A percentile compares a stretch with the other conserved stretches of the same genome.
Conservation (phyloP, 176 grass and related monocot genomes). For the Aegilops longissima region DNA sequence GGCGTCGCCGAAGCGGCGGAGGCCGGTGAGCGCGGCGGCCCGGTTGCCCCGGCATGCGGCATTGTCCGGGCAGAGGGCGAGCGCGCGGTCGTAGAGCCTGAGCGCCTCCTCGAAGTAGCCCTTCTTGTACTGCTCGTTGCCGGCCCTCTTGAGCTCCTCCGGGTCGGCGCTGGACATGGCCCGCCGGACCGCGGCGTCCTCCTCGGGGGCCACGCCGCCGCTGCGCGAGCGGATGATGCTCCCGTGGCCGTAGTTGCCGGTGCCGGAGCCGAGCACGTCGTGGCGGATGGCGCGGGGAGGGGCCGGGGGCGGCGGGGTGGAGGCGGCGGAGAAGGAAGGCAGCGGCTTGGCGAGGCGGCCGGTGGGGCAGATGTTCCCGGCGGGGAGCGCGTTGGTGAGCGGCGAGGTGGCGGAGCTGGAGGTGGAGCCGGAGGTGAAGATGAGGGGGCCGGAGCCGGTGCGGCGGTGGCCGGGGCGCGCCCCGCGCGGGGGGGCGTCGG, state of each 20-base stretch:
- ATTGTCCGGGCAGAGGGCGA: slow-evolving; percentile 80
- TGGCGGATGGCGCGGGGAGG: slow-evolving; percentile 39
- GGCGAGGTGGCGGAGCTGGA: slow-evolving; percentile 76
- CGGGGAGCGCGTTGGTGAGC: slow-evolving; percentile 60
- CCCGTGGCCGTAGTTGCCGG: slow-evolving; percentile 86
- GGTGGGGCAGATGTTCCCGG: slow-evolving; percentile 89
- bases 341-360: slow-evolving; percentile 67
- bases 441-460: slow-evolving; percentile 79
- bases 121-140: slow-evolving; percentile 88
- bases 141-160: slow-evolving; percentile 84
- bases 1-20: slow-evolving; percentile 68
- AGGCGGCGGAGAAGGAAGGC: slow-evolving; percentile 22
- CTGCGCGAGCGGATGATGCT: slow-evolving; percentile 76
- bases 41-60: slow-evolving; percentile 79
- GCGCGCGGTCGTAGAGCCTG: slow-evolving; percentile 77
- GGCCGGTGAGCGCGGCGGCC: slow-evolving; percentile 80
- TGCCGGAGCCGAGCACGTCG: slow-evolving; percentile 88
- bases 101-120: slow-evolving; percentile 76
- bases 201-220: slow-evolving; percentile 26
- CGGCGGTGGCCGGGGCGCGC: slow-evolving; percentile 59
- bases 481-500: slow-evolving; percentile 5
- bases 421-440: slow-evolving; percentile 58
- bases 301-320: slow-evolving; percentile 42
- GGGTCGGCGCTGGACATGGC: slow-evolving; percentile 65
- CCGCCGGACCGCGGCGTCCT: slow-evolving; percentile 52